Base-by-base conservation (phyloP, 352 stramenopile species). In the Pythium biforme region DNA sequence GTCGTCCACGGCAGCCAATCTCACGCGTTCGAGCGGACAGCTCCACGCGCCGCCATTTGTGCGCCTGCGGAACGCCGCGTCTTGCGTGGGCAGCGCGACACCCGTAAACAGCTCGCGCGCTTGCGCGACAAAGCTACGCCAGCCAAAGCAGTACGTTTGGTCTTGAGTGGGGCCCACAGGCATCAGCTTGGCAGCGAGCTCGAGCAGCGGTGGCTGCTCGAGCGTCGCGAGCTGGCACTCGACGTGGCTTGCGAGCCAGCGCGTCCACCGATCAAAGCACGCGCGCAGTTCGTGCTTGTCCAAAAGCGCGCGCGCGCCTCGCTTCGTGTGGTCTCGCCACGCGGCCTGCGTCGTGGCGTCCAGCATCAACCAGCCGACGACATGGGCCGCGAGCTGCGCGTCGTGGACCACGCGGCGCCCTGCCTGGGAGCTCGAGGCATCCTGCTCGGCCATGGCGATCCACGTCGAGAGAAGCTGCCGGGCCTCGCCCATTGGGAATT, bases 171-270 rank as follows among this genome's bases (percentile, higher is more conserved):
- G 19, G 10, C 33, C 5, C 19, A 9, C 19, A 17, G 3, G 17
- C 26, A 2, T n/a, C 4, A 63, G 56, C 31, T 23, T 26, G 22
- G 11, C 17, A 1, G 39, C 46, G 12, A 64, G 57, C 19, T 45
- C 26, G 1, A 43, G 47, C 23, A 64, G 46, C 37, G 57, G 20
- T 14, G 37, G 47, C 25, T 57, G 47, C 19, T 45, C 47, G 9
- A 64, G 47, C 12, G 41, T 43, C 2, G 46, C 57, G 47, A 64
- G 57, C 14, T 51, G 50, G 34, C 57, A 53, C 39, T 57, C 46
- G 34, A 64, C 34, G 25, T 64, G 57, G 47, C 46, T 53, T 34
- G 20, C n/a, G 23, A 64, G 46, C 57, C 57, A 64, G 14, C 41
- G 47, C 33, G 25, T 27, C 47, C 46, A 64, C 9, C 34, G 33